Conservation (phyloP, 1,284 basidiomycete species). For the Marasmius fiardii region DNA sequence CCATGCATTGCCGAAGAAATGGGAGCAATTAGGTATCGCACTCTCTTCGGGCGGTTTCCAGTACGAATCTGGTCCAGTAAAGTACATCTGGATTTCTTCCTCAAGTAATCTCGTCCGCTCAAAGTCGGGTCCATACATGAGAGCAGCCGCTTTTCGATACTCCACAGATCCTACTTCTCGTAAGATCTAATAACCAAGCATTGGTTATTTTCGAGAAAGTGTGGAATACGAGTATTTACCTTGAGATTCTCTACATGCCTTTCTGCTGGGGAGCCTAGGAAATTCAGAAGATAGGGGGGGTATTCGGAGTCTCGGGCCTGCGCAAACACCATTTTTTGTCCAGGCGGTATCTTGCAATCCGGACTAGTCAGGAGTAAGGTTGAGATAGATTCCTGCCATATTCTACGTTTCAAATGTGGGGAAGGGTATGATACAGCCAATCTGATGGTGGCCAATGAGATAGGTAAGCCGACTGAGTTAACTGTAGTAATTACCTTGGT, state of each 20-base stretch:
- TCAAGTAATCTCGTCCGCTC: conserved; percentile 43
- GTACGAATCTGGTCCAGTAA: conserved; percentile 67
- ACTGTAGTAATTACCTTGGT: conserved; percentile 43
- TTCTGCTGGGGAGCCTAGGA: conserved; percentile 68
- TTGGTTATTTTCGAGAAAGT: neutral
- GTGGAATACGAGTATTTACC: conserved; percentile 35
- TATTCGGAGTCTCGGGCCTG: conserved; percentile 56
- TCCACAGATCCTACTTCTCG: conserved; percentile 57
- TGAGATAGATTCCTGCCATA: conserved; percentile 83
- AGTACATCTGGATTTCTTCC: conserved; percentile 50
- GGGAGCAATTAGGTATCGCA: conserved; percentile 34
- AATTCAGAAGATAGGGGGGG: conserved; percentile 72
- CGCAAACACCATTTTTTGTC: conserved; percentile 59
- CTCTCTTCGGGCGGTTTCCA: conserved; percentile 45
- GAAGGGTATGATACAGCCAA: conserved; percentile 61
- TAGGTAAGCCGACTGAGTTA: neutral
- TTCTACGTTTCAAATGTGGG: conserved; percentile 65
- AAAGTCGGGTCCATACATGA: conserved; percentile 46
- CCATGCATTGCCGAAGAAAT: conserved; percentile 73
- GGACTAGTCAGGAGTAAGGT: conserved; percentile 62
- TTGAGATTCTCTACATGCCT: conserved; percentile 80
- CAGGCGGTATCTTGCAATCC: conserved; percentile 58
- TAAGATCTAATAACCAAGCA: conserved; percentile 44
- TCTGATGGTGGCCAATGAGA: conserved; percentile 27
- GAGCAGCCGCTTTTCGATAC: conserved; percentile 49